Percentiles rank a stretch among this genome's conserved stretches.
phyloP scores from a whole-genome alignment of 1,284 basidiomycete genomes.

The Prillingera fragicola region DNA sequence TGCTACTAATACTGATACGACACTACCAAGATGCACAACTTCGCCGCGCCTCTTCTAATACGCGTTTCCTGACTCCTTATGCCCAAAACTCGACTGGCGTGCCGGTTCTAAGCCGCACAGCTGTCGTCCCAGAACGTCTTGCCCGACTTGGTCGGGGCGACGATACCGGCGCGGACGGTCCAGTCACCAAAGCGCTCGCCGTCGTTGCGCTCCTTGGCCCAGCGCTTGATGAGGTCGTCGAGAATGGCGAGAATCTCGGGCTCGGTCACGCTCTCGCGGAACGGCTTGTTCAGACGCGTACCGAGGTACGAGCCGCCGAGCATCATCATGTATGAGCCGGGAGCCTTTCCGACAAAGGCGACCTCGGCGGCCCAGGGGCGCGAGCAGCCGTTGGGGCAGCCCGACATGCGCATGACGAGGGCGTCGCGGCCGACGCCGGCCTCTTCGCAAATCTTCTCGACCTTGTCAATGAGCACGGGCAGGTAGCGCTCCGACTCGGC shows the following conservation, averaged over 20 bases:
- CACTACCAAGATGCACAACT: conserved; percentile 7
- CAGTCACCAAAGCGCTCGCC: conserved; percentile 95
- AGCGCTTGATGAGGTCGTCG: conserved; percentile 84
- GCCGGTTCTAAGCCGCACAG: conserved; percentile 15
- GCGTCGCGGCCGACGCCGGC: conserved; percentile 86
- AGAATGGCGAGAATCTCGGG: conserved; percentile 90
- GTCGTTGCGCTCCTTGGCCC: conserved; percentile 79
- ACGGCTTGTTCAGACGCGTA: conserved; percentile 78
- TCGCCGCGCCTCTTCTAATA: neutral
- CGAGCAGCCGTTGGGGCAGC: conserved; percentile 86
- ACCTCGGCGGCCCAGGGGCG: conserved; percentile 95
- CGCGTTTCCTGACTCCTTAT: neutral
- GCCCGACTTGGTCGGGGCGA: conserved; percentile 69
- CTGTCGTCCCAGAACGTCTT: conserved; percentile 72
- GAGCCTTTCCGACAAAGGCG: conserved; percentile 94
- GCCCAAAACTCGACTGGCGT: neutral
- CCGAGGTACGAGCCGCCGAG: conserved; percentile 93
- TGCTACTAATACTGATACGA: conserved; percentile 6
- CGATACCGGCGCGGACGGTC: conserved; percentile 80
- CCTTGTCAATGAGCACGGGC: conserved; percentile 89
- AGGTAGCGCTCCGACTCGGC: conserved; percentile 93
- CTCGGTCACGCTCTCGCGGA: conserved; percentile 79
- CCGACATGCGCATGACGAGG: conserved; percentile 97
- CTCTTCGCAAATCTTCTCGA: conserved; percentile 91
- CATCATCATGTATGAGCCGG: conserved; percentile 88